These are phyloP conservation scores for Parascedosporium putredinis DNA, from an alignment of 2,329 filamentous ascomycete genomes.

Conservation along the genomic window DNA sequence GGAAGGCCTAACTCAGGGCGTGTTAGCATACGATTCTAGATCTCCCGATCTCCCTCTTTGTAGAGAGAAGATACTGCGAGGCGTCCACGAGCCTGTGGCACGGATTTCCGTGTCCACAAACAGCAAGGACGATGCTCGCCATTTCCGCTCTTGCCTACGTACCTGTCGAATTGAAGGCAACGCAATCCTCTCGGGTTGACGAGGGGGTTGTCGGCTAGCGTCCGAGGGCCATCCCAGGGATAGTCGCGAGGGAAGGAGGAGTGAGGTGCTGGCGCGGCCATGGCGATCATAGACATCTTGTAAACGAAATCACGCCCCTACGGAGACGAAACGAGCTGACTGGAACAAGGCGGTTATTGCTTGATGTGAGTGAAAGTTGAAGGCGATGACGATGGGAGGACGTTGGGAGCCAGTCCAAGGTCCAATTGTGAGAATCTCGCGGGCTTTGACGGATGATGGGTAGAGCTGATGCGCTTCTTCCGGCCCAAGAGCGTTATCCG, in stretches of 20 bases:
- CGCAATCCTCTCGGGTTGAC: constrained; percentile 6
- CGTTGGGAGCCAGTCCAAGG: not conserved
- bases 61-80: no score
- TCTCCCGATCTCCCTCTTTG: no score
- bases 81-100: no score
- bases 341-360: not conserved
- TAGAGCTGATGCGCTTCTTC: no score
- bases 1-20: constrained; percentile 27
- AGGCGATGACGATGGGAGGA: no score
- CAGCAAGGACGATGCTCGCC: no score
- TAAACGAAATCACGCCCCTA: not conserved
- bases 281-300: constrained; percentile 8
- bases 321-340: not conserved
- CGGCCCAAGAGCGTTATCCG: no score
- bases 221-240: constrained; percentile 4
- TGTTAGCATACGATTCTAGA: not conserved
- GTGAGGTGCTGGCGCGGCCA: constrained; percentile 8
- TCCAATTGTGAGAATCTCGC: no score
- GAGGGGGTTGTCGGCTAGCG: not conserved
- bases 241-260: constrained; percentile 7
- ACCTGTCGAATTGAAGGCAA: constrained; percentile 46
- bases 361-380: not conserved
- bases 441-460: no score
- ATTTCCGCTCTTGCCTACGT: constrained; percentile 14
- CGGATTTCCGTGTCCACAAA: no score